Evolutionary conservation across 1,284 basidiomycete genomes (phyloP).

Genomic region (Boletus mariae): DNA sequence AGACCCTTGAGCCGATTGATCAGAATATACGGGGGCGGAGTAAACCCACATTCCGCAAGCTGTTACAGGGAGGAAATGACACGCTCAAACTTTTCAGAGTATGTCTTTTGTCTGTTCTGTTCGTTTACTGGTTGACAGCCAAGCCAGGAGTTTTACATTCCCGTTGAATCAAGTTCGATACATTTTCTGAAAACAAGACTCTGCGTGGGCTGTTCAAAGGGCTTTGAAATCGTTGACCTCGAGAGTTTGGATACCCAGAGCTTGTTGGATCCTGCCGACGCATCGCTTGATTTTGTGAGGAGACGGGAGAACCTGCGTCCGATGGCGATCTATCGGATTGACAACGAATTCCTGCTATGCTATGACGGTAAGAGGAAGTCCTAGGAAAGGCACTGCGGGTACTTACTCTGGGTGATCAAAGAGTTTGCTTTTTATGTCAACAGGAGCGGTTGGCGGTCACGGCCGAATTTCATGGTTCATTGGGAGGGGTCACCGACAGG

Average conservation of each 20-base stretch:
- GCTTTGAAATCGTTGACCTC: constrained; percentile 99
- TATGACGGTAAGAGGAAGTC: constrained; percentile 76
- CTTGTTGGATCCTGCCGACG: constrained; percentile 89
- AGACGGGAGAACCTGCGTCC: constrained; percentile 87
- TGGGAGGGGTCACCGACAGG: constrained; percentile 96
- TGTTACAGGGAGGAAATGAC: constrained; percentile 93
- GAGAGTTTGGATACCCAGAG: constrained; percentile 98
- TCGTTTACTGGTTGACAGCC: constrained; percentile 4
- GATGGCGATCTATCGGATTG: constrained; percentile 95
- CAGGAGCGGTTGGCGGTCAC: constrained; percentile 90
- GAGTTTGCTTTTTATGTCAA: constrained; percentile 99
- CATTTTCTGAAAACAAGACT: constrained; percentile 98
- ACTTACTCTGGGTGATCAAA: constrained; percentile 32
- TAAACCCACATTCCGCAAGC: constrained; percentile 92
- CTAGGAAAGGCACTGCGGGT: background rate
- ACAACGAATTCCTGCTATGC: constrained; percentile 95
- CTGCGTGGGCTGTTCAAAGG: constrained; percentile 95
- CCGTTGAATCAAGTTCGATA: constrained; percentile 93
- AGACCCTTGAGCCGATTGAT: constrained; percentile 95
- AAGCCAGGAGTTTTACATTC: constrained; percentile 93
- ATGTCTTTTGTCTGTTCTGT: constrained; percentile 24
- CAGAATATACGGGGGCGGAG: constrained; percentile 78
- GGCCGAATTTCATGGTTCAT: constrained; percentile 90
- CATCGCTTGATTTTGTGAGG: constrained; percentile 90
- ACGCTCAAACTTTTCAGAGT: constrained; percentile 92